Evolutionary conservation across 2,329 filamentous ascomycete species (phyloP), one percentile per base, ranked within the genome.

Genomic region (Penicillium sp.): DNA sequence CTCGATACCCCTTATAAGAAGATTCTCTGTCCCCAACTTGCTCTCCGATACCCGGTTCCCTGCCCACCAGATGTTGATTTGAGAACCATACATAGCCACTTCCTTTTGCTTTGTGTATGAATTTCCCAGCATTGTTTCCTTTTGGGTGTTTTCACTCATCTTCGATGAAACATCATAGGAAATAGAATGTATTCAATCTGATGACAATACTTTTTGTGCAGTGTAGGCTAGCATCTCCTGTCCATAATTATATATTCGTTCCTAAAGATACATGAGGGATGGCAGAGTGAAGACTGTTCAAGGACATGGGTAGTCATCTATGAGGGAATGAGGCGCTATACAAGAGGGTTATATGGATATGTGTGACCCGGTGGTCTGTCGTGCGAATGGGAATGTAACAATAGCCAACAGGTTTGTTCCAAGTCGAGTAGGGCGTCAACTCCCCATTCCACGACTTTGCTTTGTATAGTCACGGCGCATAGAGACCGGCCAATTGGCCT

Each of bases 401-500:
- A 29, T 17, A 34, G 9, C 17, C 33, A 5, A 33, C 39, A 46
- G 15, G 35, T 31, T 29, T 34, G 22, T n/a, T 29, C 21, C 28
- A 33, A 21, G 26, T 26, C 21, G 9, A 39, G 8, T 13, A 24
- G 29, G 17, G 15, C 19, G 17, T 10, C 5, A 38, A 29, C 28
- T 21, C 6, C n/a, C 21, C 9, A 22, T n/a, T 51, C 5, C 45
- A 56, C 13, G 10, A 52, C 4, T 9, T n/a, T 19, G n/a, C 6
- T 28, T 26, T 22, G 19, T 26, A 7, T 45, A 35, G 3, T 42
- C 43, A 47, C 13, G 43, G 37, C 19, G 55, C 57, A 54, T 62
- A 67, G 1, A 67, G 29, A 26, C 60, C 60, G 5, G 54, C 49
- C 42, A 65, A 42, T 3, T 61, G 51, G 6, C 61, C 60, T 29